Evolutionary conservation across 768 basidiomycete species (phyloP).

Genomic region (Lentinula sp.): DNA sequence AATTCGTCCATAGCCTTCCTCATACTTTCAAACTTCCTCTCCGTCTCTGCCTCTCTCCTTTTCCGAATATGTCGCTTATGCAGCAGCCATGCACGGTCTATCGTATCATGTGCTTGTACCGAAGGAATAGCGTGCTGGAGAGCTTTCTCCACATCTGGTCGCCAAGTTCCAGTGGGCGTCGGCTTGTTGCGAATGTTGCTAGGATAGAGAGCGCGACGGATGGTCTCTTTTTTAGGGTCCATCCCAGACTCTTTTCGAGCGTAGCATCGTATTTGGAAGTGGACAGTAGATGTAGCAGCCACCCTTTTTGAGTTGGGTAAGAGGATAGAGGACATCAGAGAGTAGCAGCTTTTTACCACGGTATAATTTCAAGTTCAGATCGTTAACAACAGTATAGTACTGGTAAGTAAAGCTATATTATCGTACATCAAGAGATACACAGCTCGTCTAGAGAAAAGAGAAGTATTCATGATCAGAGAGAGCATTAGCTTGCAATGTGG

Average conservation of each 20-base stretch:
- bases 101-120: constrained; percentile 85
- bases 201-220: constrained; percentile 80
- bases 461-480: no score
- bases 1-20: constrained; percentile 80
- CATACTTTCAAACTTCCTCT: constrained; percentile 80
- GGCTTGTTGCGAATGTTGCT: constrained; percentile 62
- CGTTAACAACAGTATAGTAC: no score
- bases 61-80: constrained; percentile 72
- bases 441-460: no score
- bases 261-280: constrained; percentile 19
- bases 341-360: background rate
- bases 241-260: constrained; percentile 35
- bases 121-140: constrained; percentile 84
- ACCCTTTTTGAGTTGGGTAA: background rate
- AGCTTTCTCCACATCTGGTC: constrained; percentile 70
- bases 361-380: background rate
- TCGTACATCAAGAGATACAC: background rate
- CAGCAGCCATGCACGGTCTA: constrained; percentile 85
- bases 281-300: background rate
- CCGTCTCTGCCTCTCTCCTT: constrained; percentile 59
- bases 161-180: constrained; percentile 79
- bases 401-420: no score
- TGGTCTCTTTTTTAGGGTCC: constrained; percentile 65
- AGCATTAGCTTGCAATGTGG: no score
- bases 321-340: background rate